Evolutionary conservation across 75 land plant species (phyloP).

Genomic region (Isoetes taiwanensis): DNA sequence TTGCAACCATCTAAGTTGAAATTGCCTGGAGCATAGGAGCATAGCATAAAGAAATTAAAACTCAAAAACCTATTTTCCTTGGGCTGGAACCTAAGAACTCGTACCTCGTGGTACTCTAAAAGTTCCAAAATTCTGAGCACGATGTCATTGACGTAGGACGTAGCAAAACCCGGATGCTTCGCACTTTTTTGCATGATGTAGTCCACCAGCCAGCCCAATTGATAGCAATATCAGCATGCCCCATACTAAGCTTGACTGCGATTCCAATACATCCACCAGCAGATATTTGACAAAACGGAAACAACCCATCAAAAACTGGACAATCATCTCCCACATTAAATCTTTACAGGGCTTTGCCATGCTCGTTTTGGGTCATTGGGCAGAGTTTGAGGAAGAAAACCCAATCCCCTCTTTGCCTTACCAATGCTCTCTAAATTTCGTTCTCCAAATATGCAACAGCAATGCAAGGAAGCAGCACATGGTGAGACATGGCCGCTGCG

Average conservation of each 20-base stretch:
- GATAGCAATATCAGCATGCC: conserved; percentile 37
- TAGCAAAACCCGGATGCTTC: conserved; percentile 58
- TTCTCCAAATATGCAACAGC: too few relatives aligned
- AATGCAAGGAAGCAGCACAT: too few relatives aligned
- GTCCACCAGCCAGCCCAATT: conserved; percentile 54
- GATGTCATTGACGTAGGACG: conserved; percentile 50
- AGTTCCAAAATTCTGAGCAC: conserved; percentile 46
- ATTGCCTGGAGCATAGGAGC: too few relatives aligned
- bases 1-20: too few relatives aligned
- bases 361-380: conserved; percentile 44
- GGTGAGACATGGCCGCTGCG: too few relatives aligned
- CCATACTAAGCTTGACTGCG: conserved; percentile 38
- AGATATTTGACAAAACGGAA: conserved; percentile 39
- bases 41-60: too few relatives aligned
- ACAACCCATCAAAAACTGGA: conserved; percentile 48
- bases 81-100: too few relatives aligned
- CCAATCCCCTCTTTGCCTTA: too few relatives aligned
- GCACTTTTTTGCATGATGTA: conserved; percentile 53
- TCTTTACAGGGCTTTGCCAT: conserved; percentile 25
- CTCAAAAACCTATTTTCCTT: too few relatives aligned
- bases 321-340: conserved; percentile 56
- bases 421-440: too few relatives aligned
- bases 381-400: too few relatives aligned
- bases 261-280: conserved; percentile 51
- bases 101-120: conserved; percentile 39